Conservation (phyloP, 352 stramenopile genomes). For the Pythium guiyangense region DNA sequence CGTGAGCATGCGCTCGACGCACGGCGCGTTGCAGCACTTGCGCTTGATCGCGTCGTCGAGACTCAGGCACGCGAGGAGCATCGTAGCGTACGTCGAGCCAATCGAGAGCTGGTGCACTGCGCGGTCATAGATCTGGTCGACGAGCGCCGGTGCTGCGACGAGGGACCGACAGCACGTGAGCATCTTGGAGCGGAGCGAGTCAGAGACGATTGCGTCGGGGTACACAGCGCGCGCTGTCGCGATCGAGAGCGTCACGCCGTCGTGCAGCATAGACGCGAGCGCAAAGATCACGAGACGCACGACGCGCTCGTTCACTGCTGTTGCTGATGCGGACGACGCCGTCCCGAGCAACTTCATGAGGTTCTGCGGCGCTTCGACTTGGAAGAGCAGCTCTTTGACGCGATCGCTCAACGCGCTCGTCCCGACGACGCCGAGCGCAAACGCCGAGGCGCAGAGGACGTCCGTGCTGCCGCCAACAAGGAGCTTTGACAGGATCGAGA, state of each 20-base stretch:
- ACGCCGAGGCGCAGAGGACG: constrained; percentile 44
- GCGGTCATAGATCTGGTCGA: constrained; percentile 20
- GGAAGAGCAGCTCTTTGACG: constrained; percentile 44
- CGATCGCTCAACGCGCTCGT: constrained; percentile 23
- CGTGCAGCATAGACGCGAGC: constrained; percentile 28
- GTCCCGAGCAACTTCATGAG: constrained; percentile 40
- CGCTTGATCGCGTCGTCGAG: constrained; percentile 16
- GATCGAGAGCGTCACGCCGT: constrained; percentile 18
- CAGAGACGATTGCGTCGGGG: background rate
- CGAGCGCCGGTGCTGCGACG: constrained; percentile 10
- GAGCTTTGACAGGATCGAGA: constrained; percentile 65
- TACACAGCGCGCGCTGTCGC: constrained; percentile 6
- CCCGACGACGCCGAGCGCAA: constrained; percentile 46
- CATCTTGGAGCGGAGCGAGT: constrained; percentile 19
- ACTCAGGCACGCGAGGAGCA: constrained; percentile 29
- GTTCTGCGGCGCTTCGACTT: constrained; percentile 37
- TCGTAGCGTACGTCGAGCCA: constrained; percentile 35
- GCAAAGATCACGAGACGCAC: constrained; percentile 43
- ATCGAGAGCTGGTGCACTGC: constrained; percentile 14
- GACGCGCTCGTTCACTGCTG: constrained; percentile 33
- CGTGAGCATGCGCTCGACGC: constrained; percentile 23
- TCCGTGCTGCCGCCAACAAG: constrained; percentile 47
- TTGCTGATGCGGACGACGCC: no score
- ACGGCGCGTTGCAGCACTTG: constrained; percentile 19
- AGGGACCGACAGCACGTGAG: constrained; percentile 14